phyloP scores from a whole-genome alignment of 768 basidiomycete genomes.

The Pisolithus microcarpus region DNA sequence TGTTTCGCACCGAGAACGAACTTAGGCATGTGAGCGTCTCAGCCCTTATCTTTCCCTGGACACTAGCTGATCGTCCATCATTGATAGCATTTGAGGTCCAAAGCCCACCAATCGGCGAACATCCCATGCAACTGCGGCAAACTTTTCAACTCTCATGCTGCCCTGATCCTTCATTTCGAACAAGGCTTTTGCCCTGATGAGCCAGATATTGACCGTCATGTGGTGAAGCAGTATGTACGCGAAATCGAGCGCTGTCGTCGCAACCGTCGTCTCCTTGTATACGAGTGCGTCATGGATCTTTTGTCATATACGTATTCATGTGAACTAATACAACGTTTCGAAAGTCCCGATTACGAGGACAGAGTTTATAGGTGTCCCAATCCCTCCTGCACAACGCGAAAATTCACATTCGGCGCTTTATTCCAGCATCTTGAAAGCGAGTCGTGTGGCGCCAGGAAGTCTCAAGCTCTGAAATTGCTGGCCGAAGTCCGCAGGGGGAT shows the following conservation, averaged over 20 bases:
- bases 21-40: slow-evolving; percentile 13
- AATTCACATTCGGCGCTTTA: not conserved
- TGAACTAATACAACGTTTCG: not conserved
- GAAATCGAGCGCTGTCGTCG: not conserved
- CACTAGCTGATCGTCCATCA: not conserved
- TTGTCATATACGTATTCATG: not conserved
- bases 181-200: not conserved
- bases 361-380: not conserved
- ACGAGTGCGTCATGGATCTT: not conserved
- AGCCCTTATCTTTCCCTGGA: not conserved
- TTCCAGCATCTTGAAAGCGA: not conserved
- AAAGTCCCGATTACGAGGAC: not conserved
- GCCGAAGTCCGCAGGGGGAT: too few relatives aligned
- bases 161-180: not conserved
- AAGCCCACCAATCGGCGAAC: not conserved
- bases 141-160: not conserved
- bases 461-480: too few relatives aligned
- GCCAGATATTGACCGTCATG: not conserved
- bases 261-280: too few relatives aligned
- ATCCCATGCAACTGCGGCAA: not conserved
- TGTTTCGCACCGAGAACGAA: slow-evolving; percentile 34
- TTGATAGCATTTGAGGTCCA: not conserved
- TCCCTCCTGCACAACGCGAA: slow-evolving; percentile 6
- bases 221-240: not conserved
- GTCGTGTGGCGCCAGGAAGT: not conserved